Conservation (phyloP, 345 rosid genomes). For the Cardamine resedifolia region DNA sequence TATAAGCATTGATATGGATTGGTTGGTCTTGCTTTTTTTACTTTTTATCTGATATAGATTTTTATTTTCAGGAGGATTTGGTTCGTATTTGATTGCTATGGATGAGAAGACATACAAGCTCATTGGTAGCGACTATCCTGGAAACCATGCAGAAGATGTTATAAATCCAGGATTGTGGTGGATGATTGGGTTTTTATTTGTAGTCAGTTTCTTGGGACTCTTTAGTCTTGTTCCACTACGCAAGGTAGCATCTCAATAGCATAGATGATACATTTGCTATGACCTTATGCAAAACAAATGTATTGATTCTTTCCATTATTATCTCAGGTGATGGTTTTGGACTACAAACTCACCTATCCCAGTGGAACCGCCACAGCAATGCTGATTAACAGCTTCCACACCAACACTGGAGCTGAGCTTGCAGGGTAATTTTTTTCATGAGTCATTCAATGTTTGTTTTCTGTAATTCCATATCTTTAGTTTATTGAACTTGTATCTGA, state of each 20-base stretch:
- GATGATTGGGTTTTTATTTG: conserved; percentile 87
- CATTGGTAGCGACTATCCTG: conserved; percentile 82
- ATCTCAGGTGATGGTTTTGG: conserved; percentile 86
- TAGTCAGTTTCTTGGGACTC: conserved; percentile 88
- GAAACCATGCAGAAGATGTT: conserved; percentile 70
- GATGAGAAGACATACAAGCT: conserved; percentile 78
- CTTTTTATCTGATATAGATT: neutral
- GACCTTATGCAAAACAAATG: too few relatives aligned
- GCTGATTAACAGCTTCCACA: conserved; percentile 94
- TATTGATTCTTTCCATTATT: too few relatives aligned
- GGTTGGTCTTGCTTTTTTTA: neutral
- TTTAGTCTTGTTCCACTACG: conserved; percentile 88
- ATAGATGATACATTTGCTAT: too few relatives aligned
- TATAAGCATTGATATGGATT: conserved; percentile 1
- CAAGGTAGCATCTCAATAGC: conserved; percentile 49
- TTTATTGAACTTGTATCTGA: neutral
- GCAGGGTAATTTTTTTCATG: conserved; percentile 55
- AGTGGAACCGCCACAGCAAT: conserved; percentile 96
- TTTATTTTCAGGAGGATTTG: conserved; percentile 68
- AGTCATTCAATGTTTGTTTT: neutral
- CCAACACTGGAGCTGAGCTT: conserved; percentile 85
- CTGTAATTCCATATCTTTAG: neutral
- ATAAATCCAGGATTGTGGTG: conserved; percentile 80
- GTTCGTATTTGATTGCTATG: conserved; percentile 86
- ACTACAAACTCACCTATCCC: conserved; percentile 90